Evolutionary conservation across 192 early-diverging fungal genomes (phyloP).

Genomic region (Entomortierella beljakovae): DNA sequence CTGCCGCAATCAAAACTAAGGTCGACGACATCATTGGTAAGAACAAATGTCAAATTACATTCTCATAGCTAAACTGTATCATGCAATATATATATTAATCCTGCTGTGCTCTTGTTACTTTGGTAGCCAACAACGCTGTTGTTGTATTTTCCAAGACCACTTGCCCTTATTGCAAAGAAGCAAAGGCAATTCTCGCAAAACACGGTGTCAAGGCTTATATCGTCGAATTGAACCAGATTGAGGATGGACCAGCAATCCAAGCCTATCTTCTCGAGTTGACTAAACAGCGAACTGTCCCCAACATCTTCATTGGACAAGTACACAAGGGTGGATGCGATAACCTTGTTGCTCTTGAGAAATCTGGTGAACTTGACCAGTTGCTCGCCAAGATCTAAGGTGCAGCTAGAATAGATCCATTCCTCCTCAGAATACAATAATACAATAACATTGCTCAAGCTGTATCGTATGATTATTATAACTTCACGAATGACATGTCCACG

Average conservation of each 20-base stretch:
- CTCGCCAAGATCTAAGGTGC: conserved; percentile 48
- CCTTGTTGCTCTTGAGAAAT: conserved; percentile 56
- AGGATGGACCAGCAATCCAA: conserved; percentile 68
- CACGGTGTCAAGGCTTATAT: conserved; percentile 52
- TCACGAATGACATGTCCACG: no score
- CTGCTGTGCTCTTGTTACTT: neutral
- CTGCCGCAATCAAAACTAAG: conserved; percentile 41
- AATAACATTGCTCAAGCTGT: no score
- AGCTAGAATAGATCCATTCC: neutral
- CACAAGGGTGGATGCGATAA: conserved; percentile 78
- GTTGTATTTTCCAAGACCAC: conserved; percentile 84
- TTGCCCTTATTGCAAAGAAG: conserved; percentile 75
- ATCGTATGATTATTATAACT: no score
- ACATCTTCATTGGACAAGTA: conserved; percentile 73
- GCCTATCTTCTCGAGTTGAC: conserved; percentile 64
- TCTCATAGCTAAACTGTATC: neutral
- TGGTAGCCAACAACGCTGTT: conserved; percentile 54
- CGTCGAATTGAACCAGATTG: conserved; percentile 67
- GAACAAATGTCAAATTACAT: neutral
- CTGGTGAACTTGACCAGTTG: conserved; percentile 58
- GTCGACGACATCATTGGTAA: conserved; percentile 60
- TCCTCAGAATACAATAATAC: no score
- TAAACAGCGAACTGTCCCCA: conserved; percentile 80
- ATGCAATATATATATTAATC: neutral
- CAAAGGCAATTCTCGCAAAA: conserved; percentile 60